Conservation (phyloP, 441 rosid genomes). For the Manihot esculenta region DNA sequence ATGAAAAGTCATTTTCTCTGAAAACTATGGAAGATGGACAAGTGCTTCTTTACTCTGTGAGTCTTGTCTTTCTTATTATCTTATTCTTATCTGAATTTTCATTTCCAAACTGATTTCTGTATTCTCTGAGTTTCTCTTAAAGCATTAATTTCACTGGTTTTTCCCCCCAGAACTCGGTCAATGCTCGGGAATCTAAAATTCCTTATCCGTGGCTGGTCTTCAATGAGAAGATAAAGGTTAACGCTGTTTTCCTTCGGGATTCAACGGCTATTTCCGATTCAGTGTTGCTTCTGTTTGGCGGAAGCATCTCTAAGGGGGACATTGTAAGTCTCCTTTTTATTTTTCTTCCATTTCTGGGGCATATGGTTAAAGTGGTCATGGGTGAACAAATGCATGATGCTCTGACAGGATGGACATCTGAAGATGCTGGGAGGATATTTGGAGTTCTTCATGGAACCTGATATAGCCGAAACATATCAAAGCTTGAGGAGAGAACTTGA, state of each 20-base stretch:
- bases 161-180: conserved; percentile 72
- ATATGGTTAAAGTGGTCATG: not conserved
- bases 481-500: conserved; percentile 77
- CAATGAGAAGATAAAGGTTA: conserved; percentile 95
- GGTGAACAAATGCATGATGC: not conserved
- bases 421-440: conserved; percentile 94
- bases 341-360: conserved; percentile 13
- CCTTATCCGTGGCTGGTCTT: conserved; percentile 94
- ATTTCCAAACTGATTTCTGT: conserved; percentile 2
- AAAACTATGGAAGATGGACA: conserved; percentile 98
- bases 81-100: not conserved
- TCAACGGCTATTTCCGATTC: conserved; percentile 95
- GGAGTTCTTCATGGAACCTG: conserved; percentile 85
- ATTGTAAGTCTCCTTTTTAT: conserved; percentile 37
- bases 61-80: conserved; percentile 26
- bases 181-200: conserved; percentile 70
- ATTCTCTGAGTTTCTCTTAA: conserved; percentile 17
- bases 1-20: conserved; percentile 70
- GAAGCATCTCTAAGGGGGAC: conserved; percentile 67
- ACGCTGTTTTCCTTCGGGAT: conserved; percentile 86
- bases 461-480: conserved; percentile 60
- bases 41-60: conserved; percentile 77
- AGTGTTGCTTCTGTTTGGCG: conserved; percentile 83
- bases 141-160: conserved; percentile 2
- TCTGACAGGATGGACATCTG: conserved; percentile 80